Evolutionary conservation across 2,329 filamentous ascomycete genomes (phyloP), one percentile per base, ranked within the genome.

Genomic region (Geosmithia putterillii): DNA sequence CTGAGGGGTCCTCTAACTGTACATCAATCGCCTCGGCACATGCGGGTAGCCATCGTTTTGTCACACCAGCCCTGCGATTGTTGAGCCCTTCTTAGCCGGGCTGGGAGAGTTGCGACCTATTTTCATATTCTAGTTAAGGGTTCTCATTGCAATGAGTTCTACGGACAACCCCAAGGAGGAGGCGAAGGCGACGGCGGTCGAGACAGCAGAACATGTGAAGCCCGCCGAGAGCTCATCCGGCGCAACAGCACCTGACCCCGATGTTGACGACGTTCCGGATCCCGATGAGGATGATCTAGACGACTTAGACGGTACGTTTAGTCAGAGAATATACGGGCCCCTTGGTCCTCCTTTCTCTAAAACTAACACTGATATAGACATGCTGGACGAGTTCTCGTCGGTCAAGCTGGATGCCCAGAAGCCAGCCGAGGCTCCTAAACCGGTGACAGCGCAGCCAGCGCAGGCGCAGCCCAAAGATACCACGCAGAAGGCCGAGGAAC

Each of bases 211-310:
- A 37, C 38, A 57, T 42, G 37, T 51, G 42, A 53, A 50, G 42
- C 23, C 48, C 18, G 41, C 44, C 12, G 41, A 41, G 41, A 38
- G 19, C 17, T 38, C 43, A 15, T 43, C 44, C 39, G 40, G 47
- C 14, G 39, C 43, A 3, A 45, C 41, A 41, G 22, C 51, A 49
- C 38, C 50, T 53, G 37, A 46, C 53, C n/a, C n/a, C n/a, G n/a
- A n/a, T 15, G 53, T 60, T 19, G 75, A 73, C 19, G 74, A 83
- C 51, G 79, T 83, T 15, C 82, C 88, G 18, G 90, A 95, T 55
- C 90, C 89, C 7, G 90, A 96, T 51, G 89, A 94, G 62, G 92
- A 92, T 61, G 86, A 92, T 52, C 67, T 92, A 18, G 86, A 95
- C 56, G 92, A 96, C 55, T 69, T 98, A 38, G 92, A 98, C 63